Conservation (phyloP, 169 alveolate species). For the Amoebophrya sp. region DNA sequence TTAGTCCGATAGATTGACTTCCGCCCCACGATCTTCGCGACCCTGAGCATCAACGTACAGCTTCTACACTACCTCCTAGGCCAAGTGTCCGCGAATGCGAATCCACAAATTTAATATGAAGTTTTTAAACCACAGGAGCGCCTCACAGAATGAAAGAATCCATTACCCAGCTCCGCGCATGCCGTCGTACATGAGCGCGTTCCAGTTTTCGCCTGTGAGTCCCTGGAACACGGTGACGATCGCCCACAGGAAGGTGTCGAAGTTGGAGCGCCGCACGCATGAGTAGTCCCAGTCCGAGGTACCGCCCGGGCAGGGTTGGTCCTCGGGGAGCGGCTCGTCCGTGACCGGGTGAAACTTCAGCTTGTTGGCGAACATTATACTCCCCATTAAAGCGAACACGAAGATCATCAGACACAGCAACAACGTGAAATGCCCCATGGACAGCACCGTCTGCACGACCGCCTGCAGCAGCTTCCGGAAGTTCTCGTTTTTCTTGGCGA, state of each 20-base stretch:
- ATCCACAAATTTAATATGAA: too few relatives aligned
- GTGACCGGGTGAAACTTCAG: slow-evolving; percentile 19
- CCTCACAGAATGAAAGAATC: too few relatives aligned
- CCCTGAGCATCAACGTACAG: too few relatives aligned
- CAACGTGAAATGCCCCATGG: slow-evolving; percentile 35
- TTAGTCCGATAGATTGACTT: too few relatives aligned
- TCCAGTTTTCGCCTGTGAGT: slow-evolving; percentile 47
- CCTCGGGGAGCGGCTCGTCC: not conserved
- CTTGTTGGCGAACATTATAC: slow-evolving; percentile 32
- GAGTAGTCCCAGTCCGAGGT: not conserved
- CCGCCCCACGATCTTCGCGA: too few relatives aligned
- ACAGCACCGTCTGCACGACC: slow-evolving; percentile 22
- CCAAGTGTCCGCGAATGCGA: too few relatives aligned
- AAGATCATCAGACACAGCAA: slow-evolving; percentile 31
- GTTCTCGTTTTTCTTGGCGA: slow-evolving; percentile 27
- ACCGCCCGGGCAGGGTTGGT: not conserved
- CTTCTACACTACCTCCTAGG: too few relatives aligned
- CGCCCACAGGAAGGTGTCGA: slow-evolving; percentile 43
- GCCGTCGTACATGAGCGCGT: slow-evolving; percentile 34
- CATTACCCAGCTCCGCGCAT: slow-evolving; percentile 24
- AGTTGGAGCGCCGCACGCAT: slow-evolving; percentile 22
- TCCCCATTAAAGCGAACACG: slow-evolving; percentile 35
- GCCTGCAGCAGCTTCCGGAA: slow-evolving; percentile 17
- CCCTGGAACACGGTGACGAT: slow-evolving; percentile 45
- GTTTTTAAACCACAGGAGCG: too few relatives aligned